phyloP scores from a whole-genome alignment of 768 basidiomycete genomes.

The Kwoniella newhampshirensis region DNA sequence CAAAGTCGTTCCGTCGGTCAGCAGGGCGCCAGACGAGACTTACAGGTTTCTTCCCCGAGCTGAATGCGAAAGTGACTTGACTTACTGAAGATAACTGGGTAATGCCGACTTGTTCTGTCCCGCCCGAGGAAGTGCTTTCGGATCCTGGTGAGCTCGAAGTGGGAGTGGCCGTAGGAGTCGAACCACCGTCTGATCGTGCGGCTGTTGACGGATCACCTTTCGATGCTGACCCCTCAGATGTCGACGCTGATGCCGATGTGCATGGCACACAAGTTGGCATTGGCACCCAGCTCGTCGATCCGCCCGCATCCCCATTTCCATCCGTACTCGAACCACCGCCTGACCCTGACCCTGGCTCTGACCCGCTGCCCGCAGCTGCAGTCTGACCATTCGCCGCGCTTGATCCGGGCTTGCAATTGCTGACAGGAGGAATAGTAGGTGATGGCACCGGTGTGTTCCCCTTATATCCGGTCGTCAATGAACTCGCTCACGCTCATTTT shows the following conservation, averaged over 20 bases:
- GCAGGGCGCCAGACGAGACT: no score
- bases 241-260: conserved; percentile 5
- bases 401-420: conserved; percentile 25
- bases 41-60: neutral
- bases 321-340: neutral
- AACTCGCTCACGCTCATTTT: no score
- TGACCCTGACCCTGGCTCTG: neutral
- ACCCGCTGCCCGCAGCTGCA: conserved; percentile 6
- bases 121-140: neutral
- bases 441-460: conserved; percentile 15
- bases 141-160: conserved; percentile 9
- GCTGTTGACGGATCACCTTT: no score
- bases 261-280: conserved; percentile 32
- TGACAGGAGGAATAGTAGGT: conserved; percentile 20
- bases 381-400: conserved; percentile 35
- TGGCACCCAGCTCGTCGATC: conserved; percentile 24
- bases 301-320: neutral
- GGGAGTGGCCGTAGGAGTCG: neutral
- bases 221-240: neutral
- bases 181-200: neutral
- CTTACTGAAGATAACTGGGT: conserved; percentile 22
- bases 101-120: conserved; percentile 30
- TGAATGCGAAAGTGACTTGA: neutral
- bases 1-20: no score
- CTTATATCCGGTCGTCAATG: neutral